Evolutionary conservation across 2,329 filamentous ascomycete species (phyloP), one percentile per base, ranked within the genome.

Genomic region (Polychaeton citri): DNA sequence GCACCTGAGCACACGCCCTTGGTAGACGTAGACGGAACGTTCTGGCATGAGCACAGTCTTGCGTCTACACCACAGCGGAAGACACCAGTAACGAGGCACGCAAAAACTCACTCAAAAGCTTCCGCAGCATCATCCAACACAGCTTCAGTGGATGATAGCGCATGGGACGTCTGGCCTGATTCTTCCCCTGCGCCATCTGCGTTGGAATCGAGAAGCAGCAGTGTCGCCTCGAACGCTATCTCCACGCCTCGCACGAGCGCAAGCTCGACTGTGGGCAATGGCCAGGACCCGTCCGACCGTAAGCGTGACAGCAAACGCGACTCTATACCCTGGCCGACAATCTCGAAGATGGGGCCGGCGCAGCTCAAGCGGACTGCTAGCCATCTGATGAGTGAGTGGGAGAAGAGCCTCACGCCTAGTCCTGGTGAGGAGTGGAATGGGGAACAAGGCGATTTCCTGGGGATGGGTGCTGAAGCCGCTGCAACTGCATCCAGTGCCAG

Each of bases 301-400:
- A 28, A 28, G 24, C 24, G 24, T 5, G 24, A 28, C 15, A 28
- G 24, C 24, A 28, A 10, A 4, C 24, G 24, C 36, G 57, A 60
- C 38, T 59, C 63, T 2, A 58, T 68, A 6, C 62, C 81, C 19
- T 84, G 83, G 62, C 77, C 78, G 33, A 72, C 79, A 33, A 69
- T 92, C 38, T 78, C 77, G 53, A 76, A 79, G 44, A 62, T 86
- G 30, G 72, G 75, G 6, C 81, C 86, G 0, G 77, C 76, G 46
- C 86, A 84, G 49, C 63, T 95, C 47, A 83, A 85, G 54, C 73
- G 76, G 24, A 88, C 83, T 1, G 83, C 87, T n/a, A 81, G 78
- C 21, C 81, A 80, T 43, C 68, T 94, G 38, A 85, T 95, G 75
- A 81, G 78, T 44, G 86, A 94, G 54, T 93, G 85, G 83, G 88